Evolutionary conservation across 306 rosid species (phyloP).

Genomic region (Inga laurina): DNA sequence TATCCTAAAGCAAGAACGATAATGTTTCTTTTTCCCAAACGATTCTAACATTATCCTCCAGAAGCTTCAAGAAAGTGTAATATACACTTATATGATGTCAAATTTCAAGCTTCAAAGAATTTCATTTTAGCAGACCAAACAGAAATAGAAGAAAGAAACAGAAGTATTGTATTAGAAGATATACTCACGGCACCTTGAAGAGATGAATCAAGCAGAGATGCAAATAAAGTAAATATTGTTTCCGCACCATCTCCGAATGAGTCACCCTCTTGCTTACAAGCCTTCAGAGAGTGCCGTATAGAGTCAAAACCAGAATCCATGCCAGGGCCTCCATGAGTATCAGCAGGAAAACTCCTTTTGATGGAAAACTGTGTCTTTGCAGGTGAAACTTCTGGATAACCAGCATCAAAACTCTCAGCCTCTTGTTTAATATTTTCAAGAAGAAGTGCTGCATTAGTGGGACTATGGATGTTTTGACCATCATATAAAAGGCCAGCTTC

Average conservation of each 20-base stretch:
- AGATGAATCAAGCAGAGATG: constrained; percentile 82
- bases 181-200: constrained; percentile 65
- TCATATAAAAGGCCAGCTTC: constrained; percentile 66
- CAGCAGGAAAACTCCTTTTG: constrained; percentile 56
- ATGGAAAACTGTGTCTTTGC: constrained; percentile 47
- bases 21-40: neutral
- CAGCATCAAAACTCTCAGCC: constrained; percentile 55
- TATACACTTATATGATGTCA: neutral
- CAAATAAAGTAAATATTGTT: constrained; percentile 63
- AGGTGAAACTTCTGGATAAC: constrained; percentile 53
- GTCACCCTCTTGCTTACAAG: constrained; percentile 72
- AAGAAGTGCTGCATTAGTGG: constrained; percentile 86
- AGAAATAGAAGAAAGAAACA: constrained; percentile 16
- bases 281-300: constrained; percentile 56
- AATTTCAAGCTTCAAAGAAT: constrained; percentile 28
- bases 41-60: constrained; percentile 19
- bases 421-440: constrained; percentile 88
- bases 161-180: neutral
- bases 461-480: constrained; percentile 79
- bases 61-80: constrained; percentile 14
- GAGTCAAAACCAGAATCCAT: constrained; percentile 58
- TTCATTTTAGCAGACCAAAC: constrained; percentile 1
- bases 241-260: constrained; percentile 67
- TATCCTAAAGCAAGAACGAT: neutral
- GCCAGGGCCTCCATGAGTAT: constrained; percentile 52